Conservation (phyloP, 2,329 filamentous ascomycete genomes). For the Aspergillus fumigatiaffinis region DNA sequence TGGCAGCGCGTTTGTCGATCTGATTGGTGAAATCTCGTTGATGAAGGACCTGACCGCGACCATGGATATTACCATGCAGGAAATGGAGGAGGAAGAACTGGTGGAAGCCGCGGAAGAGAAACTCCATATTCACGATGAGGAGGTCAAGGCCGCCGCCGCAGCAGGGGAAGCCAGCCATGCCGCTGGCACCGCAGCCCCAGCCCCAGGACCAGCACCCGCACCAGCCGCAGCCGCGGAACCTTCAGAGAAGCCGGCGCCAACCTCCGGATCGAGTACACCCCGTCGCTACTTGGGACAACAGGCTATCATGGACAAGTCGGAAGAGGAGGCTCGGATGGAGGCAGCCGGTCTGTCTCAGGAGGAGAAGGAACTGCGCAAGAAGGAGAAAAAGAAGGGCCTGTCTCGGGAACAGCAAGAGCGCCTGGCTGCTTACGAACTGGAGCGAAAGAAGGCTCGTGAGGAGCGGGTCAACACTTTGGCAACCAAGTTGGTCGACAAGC, state of each 20-base stretch:
- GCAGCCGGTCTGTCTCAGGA: constrained; percentile 65
- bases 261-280: constrained; percentile 45
- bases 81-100: constrained; percentile 66
- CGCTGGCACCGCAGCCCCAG: constrained; percentile 44
- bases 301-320: constrained; percentile 82
- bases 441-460: constrained; percentile 77
- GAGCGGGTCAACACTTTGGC: constrained; percentile 83
- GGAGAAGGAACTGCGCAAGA: constrained; percentile 70
- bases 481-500: constrained; percentile 80
- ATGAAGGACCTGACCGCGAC: constrained; percentile 98
- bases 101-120: constrained; percentile 51
- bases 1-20: constrained; percentile 90
- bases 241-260: constrained; percentile 21
- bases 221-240: constrained; percentile 18
- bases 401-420: constrained; percentile 92
- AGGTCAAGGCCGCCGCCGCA: constrained; percentile 43
- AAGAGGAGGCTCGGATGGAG: constrained; percentile 67
- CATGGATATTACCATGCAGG: constrained; percentile 94
- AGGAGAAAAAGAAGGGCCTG: constrained; percentile 85
- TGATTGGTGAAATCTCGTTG: constrained; percentile 95
- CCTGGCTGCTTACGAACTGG: constrained; percentile 79
- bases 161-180: constrained; percentile 32
- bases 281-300: constrained; percentile 67
- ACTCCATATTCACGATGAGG: constrained; percentile 43
- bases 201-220: constrained; percentile 16